Evolutionary conservation across 805 yeast genomes (phyloP).

Genomic region (Saccharomycopsis microspora): DNA sequence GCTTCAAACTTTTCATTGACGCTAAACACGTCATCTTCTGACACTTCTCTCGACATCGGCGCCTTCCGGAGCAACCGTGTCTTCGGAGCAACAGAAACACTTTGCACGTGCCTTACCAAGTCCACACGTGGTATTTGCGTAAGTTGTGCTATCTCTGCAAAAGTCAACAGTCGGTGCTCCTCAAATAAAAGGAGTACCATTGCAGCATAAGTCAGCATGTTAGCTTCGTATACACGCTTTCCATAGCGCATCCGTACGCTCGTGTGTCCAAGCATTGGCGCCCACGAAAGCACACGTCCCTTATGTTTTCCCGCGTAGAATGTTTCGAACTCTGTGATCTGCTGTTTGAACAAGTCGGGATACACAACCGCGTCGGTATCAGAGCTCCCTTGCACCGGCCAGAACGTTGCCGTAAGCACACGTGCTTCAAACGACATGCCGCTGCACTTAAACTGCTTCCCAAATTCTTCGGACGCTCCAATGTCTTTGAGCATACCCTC

Average conservation of each 20-base stretch:
- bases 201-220: conserved; percentile 74
- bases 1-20: conserved; percentile 62
- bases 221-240: conserved; percentile 62
- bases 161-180: conserved; percentile 40
- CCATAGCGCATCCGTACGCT: conserved; percentile 67
- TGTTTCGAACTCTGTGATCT: conserved; percentile 35
- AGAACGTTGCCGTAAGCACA: conserved; percentile 48
- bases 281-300: conserved; percentile 64
- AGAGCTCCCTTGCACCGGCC: conserved; percentile 48
- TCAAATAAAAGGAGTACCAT: conserved; percentile 64
- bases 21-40: conserved; percentile 47
- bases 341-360: conserved; percentile 24
- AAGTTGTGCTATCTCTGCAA: conserved; percentile 46
- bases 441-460: conserved; percentile 19
- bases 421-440: conserved; percentile 35
- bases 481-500: conserved; percentile 86
- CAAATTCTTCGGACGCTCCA: conserved; percentile 38
- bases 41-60: conserved; percentile 68
- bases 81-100: conserved; percentile 75
- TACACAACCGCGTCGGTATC: conserved; percentile 16
- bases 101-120: conserved; percentile 64
- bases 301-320: conserved; percentile 40
- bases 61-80: conserved; percentile 61
- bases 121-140: conserved; percentile 71
- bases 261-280: conserved; percentile 72